Base-by-base conservation (phyloP, 495 filamentous ascomycete species). In the Neurospora sp. region DNA sequence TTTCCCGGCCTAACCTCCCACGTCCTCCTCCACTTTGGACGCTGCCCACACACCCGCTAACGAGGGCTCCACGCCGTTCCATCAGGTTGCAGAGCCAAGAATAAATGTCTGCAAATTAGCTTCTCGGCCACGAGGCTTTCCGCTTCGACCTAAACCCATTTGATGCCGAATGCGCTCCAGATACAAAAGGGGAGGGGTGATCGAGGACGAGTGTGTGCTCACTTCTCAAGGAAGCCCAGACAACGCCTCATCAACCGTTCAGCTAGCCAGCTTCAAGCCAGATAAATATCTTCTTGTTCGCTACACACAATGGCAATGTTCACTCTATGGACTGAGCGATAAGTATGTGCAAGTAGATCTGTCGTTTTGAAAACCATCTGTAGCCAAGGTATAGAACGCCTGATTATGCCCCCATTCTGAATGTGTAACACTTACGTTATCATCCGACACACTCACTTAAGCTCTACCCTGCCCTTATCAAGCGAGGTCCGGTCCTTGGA, bases 351-450 rank as follows among this genome's bases (percentile, higher is more conserved):
- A 35, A 62, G 23, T 16, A 66, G 18, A 35, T 18, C 54, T 35
- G 27, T 18, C 23, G 54, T 18, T 59, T 59, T 66, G 31, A 66
- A 66, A 66, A 35, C 12, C 27, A 66, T 35, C 54, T 66, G 54
- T 35, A 66, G 31, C 27, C 27, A 66, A 66, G 54, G 54, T 66
- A 66, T 66, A 66, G 14, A 66, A 66, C 54, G 54, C 54, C 54
- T 66, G 54, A 66, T 66, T 31, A 66, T 66, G 27, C 54, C 27
- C 54, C 54, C 54, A 31, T 66, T 66, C 27, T 35, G 54, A 18
- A 18, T 66, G 54, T 72, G 70, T 71, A 79, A 66, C 76, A 72
- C 70, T 54, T 54, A 75, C 39, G 78, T 73, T 54, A 69, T 75
- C 72, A 41, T 80, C 70, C 78, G n/a, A 35, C 35, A 39, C 38